Conservation (phyloP, 2,329 filamentous ascomycete genomes). For the Aspergillus carbonarius region DNA sequence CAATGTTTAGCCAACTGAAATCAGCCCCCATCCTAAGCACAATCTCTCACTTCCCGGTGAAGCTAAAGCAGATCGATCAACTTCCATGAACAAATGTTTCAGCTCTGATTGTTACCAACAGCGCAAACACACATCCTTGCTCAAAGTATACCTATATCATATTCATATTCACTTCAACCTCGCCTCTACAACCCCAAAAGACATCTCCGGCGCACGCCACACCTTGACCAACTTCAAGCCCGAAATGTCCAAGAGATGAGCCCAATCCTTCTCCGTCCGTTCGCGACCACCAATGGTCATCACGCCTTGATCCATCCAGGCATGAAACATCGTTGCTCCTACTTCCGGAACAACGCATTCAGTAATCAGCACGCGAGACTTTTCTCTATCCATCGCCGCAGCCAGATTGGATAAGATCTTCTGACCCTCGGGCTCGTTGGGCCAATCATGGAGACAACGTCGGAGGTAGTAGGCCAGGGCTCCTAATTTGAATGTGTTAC, state of each 20-base stretch:
- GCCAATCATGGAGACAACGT: conserved; percentile 33
- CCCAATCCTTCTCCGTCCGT: conserved; percentile 26
- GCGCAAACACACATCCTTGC: too few relatives aligned
- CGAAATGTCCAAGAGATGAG: conserved; percentile 21
- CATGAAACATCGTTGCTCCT: conserved; percentile 15
- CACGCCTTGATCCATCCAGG: conserved; percentile 26
- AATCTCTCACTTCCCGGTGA: neutral
- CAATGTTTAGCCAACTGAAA: neutral
- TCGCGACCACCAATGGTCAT: conserved; percentile 29
- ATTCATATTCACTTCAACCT: conserved; percentile 14
- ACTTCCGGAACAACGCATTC: conserved; percentile 28
- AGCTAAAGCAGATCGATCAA: neutral
- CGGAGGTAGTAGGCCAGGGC: conserved; percentile 33
- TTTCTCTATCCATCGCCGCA: conserved; percentile 20
- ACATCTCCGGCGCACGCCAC: conserved; percentile 18
- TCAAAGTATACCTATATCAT: neutral
- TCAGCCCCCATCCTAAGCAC: neutral
- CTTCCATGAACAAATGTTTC: neutral
- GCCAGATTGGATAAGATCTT: conserved; percentile 24
- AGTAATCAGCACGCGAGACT: conserved; percentile 24
- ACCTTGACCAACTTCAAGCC: conserved; percentile 25
- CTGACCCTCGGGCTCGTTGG: conserved; percentile 5
- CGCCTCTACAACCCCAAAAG: conserved; percentile 26
- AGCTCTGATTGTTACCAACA: neutral
- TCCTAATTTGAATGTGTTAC: conserved; percentile 6